phyloP scores from a whole-genome alignment of 2,329 filamentous ascomycete genomes.

The Cladosporium cucumerinum region DNA sequence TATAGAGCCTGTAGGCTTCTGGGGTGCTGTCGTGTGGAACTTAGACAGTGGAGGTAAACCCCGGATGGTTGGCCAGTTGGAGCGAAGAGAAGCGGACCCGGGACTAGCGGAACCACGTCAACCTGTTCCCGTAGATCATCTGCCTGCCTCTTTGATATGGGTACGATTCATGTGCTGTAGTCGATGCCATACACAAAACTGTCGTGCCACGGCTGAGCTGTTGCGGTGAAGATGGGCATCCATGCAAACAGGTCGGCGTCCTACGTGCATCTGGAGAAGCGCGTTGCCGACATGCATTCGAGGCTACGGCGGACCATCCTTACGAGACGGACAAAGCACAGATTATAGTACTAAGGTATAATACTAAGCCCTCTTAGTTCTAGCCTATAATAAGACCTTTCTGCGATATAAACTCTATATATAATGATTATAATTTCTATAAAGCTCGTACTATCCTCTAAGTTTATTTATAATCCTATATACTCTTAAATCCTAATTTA shows the following conservation, averaged over 20 bases:
- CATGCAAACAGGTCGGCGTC: neutral
- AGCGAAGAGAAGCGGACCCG: neutral
- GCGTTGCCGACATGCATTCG: neutral
- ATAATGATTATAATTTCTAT: too few species aligned
- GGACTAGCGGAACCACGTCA: neutral
- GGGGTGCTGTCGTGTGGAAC: neutral
- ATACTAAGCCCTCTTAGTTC: too few species aligned
- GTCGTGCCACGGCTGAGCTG: neutral
- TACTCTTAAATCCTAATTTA: too few species aligned
- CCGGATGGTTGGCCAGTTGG: neutral
- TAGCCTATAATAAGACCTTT: too few species aligned
- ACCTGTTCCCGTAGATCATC: conserved; percentile 4
- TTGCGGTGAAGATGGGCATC: neutral
- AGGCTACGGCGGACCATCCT: too few species aligned
- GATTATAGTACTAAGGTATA: too few species aligned
- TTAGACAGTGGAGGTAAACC: neutral
- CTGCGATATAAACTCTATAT: too few species aligned
- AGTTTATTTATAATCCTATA: too few species aligned
- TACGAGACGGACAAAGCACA: too few species aligned
- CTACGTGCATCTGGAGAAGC: neutral
- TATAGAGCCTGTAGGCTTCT: neutral
- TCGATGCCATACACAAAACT: neutral
- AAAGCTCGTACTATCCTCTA: too few species aligned
- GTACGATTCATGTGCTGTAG: neutral
- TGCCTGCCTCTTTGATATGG: neutral